Evolutionary conservation across 345 rosid genomes (phyloP).

Genomic region (sweet orange (Citrus sinensis)): DVS_A1.0 CM039161.1:1649501-1650000

Average conservation of each 20-base stretch:
- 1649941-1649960: background rate
- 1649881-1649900: slow-evolving; percentile 17
- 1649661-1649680: too few species aligned
- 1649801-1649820: slow-evolving; percentile 4
- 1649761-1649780: slow-evolving; percentile 14
- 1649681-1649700: background rate
- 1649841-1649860: slow-evolving; percentile 20
- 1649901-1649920: slow-evolving; percentile 32
- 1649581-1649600: slow-evolving; percentile 28
- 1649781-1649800: background rate
- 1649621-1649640: background rate
- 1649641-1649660: slow-evolving; percentile 1
- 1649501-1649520: slow-evolving; percentile 17
- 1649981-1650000: background rate
- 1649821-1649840: slow-evolving; percentile 3
- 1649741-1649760: background rate
- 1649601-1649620: slow-evolving; percentile 5
- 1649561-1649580: slow-evolving; percentile 29
- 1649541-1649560: slow-evolving; percentile 39
- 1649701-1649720: background rate
- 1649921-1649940: background rate
- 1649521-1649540: slow-evolving; percentile 25
- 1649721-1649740: slow-evolving; percentile 11
- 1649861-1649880: slow-evolving; percentile 28
- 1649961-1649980: background rate